A percentile compares a stretch with the other conserved stretches of the same genome.
Conservation (phyloP, 2,329 filamentous ascomycete species). For the Ascochyta lentis region DNA sequence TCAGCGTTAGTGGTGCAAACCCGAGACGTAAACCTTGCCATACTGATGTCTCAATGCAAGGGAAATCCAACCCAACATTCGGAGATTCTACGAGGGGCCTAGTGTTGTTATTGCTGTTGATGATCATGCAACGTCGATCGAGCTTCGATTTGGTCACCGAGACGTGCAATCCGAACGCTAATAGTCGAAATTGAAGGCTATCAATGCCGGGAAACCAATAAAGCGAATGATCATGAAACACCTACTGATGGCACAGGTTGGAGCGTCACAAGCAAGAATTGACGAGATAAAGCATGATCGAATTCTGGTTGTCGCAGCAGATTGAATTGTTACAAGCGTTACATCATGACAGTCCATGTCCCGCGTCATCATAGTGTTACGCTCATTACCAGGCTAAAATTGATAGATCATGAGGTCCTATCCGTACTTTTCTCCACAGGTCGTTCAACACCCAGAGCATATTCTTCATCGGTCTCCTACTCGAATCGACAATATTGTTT, state of each 20-base stretch:
- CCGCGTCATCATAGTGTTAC: constrained; percentile 14
- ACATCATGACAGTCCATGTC: constrained; percentile 10
- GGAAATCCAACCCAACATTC: neutral
- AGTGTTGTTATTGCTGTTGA: neutral
- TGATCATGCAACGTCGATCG: neutral
- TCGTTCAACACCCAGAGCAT: neutral
- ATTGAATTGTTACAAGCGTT: constrained; percentile 14
- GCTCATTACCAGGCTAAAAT: constrained; percentile 1
- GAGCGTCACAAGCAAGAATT: neutral
- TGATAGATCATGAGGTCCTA: neutral
- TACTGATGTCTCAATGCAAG: neutral
- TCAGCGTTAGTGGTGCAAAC: neutral
- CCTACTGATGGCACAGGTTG: too few species aligned
- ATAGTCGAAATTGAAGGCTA: too few species aligned
- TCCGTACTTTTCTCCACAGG: constrained; percentile 5
- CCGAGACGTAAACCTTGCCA: neutral
- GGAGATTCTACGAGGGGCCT: neutral
- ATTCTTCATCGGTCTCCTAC: neutral
- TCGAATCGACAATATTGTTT: neutral
- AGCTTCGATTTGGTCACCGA: neutral
- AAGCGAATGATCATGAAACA: too few species aligned
- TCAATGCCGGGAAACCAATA: too few species aligned
- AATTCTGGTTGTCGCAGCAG: neutral
- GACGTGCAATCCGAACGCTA: neutral
- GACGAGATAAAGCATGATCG: neutral